Percentiles rank a stretch among this genome's conserved stretches.
Conservation (phyloP, 148 eudicot genomes). For the Rhododendron henanense region DNA sequence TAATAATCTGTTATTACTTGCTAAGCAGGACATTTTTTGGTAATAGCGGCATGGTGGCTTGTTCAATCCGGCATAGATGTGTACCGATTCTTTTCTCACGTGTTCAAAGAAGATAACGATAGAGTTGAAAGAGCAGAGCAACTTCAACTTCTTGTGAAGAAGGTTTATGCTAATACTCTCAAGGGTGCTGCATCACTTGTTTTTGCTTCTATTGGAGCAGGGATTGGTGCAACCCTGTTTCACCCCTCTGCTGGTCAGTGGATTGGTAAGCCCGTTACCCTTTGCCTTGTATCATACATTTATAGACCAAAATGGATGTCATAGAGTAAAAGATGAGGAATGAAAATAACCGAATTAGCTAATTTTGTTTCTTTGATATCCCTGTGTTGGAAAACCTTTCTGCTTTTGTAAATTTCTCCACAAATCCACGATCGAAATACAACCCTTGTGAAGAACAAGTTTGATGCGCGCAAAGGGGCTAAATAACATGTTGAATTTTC, state of each 20-base stretch:
- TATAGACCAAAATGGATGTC: background rate
- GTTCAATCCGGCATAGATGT: slow-evolving; percentile 81
- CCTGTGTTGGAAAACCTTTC: background rate
- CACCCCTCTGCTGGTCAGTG: slow-evolving; percentile 83
- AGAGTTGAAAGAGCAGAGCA: slow-evolving; percentile 42
- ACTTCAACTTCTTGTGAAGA: slow-evolving; percentile 49
- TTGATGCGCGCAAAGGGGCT: background rate
- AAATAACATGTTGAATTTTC: background rate
- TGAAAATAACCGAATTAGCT: background rate
- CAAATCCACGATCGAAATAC: background rate
- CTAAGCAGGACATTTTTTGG: slow-evolving; percentile 73
- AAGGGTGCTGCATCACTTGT: slow-evolving; percentile 69
- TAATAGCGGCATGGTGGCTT: slow-evolving; percentile 84
- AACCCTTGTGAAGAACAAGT: background rate
- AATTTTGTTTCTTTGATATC: background rate
- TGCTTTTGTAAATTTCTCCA: background rate
- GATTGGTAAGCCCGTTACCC: slow-evolving; percentile 54
- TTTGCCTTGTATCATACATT: background rate
- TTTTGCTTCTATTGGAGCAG: slow-evolving; percentile 89
- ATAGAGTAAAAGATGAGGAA: background rate
- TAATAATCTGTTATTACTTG: background rate
- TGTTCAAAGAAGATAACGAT: slow-evolving; percentile 41
- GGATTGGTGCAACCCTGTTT: slow-evolving; percentile 62
- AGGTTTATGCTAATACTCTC: slow-evolving; percentile 45
- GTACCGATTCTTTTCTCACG: slow-evolving; percentile 45